Base-by-base conservation (phyloP, 2,329 filamentous ascomycete species). In the Elsinoe necatrix region DNA sequence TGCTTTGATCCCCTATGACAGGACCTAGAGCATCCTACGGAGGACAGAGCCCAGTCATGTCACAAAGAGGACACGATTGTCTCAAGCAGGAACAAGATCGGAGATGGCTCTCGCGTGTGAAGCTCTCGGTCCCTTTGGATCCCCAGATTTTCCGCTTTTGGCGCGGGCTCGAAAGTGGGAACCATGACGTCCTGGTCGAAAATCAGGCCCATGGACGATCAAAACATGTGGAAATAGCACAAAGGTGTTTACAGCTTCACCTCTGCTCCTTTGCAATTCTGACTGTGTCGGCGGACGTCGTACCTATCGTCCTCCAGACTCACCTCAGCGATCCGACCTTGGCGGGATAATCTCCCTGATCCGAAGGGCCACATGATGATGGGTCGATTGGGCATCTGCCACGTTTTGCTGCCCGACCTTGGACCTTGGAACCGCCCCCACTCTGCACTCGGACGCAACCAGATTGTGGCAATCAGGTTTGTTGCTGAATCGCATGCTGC, bases 171-270 rank as follows among this genome's bases (percentile, higher is more conserved):
- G 21, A 39, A 29, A 34, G 23, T 20, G 25, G 41, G 25, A 55
- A 51, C 54, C 56, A 55, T 59, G 39, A 23, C 39, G 52, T 55
- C 37, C 45, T 29, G 31, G 25, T 45, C 18, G 35, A 54, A 58
- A 55, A 35, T 55, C 16, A 48, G 42, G 16, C 39, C 50, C 23
- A 35, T 16, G 35, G 48, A 34, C 47, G 35, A 45, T 45, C 47
- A 45, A 54, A 29, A 27, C 37, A 55, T n/a, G 41, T 34, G 16
- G 1, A 11, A 12, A 39, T 37, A 7, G 21, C 16, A 23, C n/a
- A 14, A 3, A 23, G 8, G 18, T 11, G 9, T 43, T 18, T 43
- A 16, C 41, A 23, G 20, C 41, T 43, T 43, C 41, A 43, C 21
- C 23, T 23, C 3, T 9, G 16, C 18, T 11, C 23, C 8, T 43